Evolutionary conservation across 2,329 filamentous ascomycete genomes (phyloP), one percentile per base, ranked within the genome.

Genomic region (Scolecobasidium constrictum): DNA sequence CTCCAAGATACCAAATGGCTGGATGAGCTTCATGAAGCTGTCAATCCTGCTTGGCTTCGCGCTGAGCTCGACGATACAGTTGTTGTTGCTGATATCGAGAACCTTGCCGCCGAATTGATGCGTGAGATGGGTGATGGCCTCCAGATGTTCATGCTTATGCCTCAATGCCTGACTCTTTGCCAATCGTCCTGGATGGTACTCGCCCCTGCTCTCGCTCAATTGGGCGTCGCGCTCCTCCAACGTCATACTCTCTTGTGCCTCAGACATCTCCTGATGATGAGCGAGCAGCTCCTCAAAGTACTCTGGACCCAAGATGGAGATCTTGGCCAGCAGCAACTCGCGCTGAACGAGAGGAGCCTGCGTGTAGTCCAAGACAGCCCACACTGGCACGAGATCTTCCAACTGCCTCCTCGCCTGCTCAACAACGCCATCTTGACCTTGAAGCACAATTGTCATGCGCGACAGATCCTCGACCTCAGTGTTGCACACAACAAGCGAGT

Each of bases 81-180:
- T 96, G 66, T 86, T 95, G 42, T 86, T 95, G 71, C 87, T 94
- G 55, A 98, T 96, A 64, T 98, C 92, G 54, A 98, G 66, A 19
- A 98, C 85, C 69, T 98, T 98, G 50, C 92, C 92, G 45, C 88
- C 88, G 56, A 98, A 98, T 58, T 98, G 92, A 68, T 98, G 92
- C 15, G 90, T 82, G 59, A 98, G 79, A 65, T 94, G 92, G 44
- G 92, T 98, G 57, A 98, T 94, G 45, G 84, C 87, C 69, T 90
- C 86, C 53, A 98, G 67, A 71, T 98, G 92, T 70, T 96, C 86
- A 62, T 96, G 88, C 73, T 98, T 98, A 66, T 95, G 85, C 58
- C 92, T 78, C 56, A 98, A 69, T 13, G 90, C 92, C 68, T 98
- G 81, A 56, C 84, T 93, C 44, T 81, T 75, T 39, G 85, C 83